Conservation (phyloP, 2,329 filamentous ascomycete genomes). For the Colletotrichum shisoi region DNA sequence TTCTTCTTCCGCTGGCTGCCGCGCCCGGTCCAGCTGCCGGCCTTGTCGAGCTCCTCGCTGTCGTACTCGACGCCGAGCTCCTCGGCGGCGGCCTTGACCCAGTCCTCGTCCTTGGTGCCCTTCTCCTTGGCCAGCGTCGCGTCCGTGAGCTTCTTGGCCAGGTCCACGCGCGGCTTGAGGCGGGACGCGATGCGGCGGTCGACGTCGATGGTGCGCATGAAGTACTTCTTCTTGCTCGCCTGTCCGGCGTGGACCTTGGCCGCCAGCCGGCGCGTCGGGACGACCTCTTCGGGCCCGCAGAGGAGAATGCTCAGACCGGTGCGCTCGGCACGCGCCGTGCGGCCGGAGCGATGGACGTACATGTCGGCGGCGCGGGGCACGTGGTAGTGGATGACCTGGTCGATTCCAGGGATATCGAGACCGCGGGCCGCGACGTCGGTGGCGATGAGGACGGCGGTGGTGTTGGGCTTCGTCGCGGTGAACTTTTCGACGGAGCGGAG, state of each 20-base stretch:
- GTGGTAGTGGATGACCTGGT: constrained; percentile 94
- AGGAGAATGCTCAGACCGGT: constrained; percentile 85
- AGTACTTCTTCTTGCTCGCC: constrained; percentile 61
- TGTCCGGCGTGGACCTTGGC: constrained; percentile 81
- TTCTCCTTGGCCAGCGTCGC: constrained; percentile 86
- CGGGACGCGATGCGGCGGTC: constrained; percentile 80
- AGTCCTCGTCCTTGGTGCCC: constrained; percentile 81
- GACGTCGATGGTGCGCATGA: constrained; percentile 81
- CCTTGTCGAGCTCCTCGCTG: constrained; percentile 79
- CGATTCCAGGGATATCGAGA: constrained; percentile 89
- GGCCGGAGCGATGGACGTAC: constrained; percentile 94
- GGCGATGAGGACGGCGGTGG: constrained; percentile 77
- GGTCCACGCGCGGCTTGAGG: constrained; percentile 76
- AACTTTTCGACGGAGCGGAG: constrained; percentile 93
- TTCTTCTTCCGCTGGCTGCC: constrained; percentile 77
- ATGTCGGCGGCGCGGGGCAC: constrained; percentile 89
- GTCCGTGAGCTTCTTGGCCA: constrained; percentile 90
- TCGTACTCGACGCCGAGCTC: constrained; percentile 95
- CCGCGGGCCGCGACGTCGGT: constrained; percentile 94
- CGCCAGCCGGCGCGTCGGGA: constrained; percentile 81
- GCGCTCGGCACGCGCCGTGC: constrained; percentile 84
- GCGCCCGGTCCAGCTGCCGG: constrained; percentile 69
- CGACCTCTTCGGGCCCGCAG: constrained; percentile 89
- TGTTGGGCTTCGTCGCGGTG: constrained; percentile 65
- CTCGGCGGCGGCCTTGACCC: constrained; percentile 83